Conservation (phyloP, 352 stramenopile species). For the Phytophthora meadii region DNA sequence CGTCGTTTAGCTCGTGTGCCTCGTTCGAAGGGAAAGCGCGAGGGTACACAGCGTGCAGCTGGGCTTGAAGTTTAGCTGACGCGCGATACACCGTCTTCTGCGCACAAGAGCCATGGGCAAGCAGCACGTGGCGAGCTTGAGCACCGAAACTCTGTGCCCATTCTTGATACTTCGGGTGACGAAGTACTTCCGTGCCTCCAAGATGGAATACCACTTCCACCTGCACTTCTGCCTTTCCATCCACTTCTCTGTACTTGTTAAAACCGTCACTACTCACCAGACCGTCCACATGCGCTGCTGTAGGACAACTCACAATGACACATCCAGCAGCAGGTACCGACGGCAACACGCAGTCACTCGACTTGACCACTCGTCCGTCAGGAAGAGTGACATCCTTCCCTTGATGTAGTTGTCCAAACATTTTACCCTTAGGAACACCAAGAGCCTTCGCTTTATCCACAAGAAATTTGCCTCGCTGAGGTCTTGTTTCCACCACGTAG, state of each 20-base stretch:
- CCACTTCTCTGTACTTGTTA: conserved; percentile 43
- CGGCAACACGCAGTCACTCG: conserved; percentile 73
- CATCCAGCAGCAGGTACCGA: conserved; percentile 59
- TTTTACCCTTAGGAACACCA: conserved; percentile 76
- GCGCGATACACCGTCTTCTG: conserved; percentile 79
- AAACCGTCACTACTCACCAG: conserved; percentile 54
- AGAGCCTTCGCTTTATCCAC: conserved; percentile 72
- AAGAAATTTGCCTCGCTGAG: conserved; percentile 81
- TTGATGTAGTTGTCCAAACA: conserved; percentile 83
- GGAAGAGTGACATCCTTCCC: conserved; percentile 79
- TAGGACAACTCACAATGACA: conserved; percentile 69
- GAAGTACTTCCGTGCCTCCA: conserved; percentile 49
- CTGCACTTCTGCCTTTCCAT: conserved; percentile 42
- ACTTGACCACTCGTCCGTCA: conserved; percentile 68
- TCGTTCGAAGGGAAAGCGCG: conserved; percentile 62
- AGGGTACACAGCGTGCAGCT: conserved; percentile 74
- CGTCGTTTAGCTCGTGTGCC: conserved; percentile 52
- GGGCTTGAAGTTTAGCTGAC: conserved; percentile 73
- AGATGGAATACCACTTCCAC: conserved; percentile 77
- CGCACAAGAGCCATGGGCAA: conserved; percentile 56
- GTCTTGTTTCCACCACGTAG: conserved; percentile 79
- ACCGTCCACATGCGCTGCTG: conserved; percentile 64
- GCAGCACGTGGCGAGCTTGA: conserved; percentile 65
- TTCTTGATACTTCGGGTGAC: conserved; percentile 60
- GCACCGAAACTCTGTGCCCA: conserved; percentile 69